Base-by-base conservation (phyloP, 1,284 basidiomycete species). In the Termitomyces sp. region DNA sequence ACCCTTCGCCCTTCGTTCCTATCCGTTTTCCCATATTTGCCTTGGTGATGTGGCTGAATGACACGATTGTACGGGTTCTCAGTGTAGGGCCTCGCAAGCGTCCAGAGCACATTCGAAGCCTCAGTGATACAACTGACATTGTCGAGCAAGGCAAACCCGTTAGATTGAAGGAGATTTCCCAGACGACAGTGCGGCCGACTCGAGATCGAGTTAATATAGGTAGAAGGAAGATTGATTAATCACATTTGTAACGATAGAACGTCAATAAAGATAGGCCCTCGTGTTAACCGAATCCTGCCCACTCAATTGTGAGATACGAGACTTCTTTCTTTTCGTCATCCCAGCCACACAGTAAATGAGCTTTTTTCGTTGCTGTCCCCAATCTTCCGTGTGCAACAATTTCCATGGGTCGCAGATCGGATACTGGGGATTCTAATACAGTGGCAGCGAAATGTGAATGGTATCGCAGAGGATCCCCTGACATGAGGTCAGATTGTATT, bases 311-410 rank as follows among this genome's bases (percentile, higher is more conserved):
- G 55, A 89, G 81, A 72, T 88, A 93, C 6, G 84, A 81, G 1
- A 86, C 88, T 59, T 77, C 68, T 39, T 80, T 75, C 62, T 75
- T 80, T 40, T 78, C 77, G 46, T 90, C 83, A 64, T 95, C 83
- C 87, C 89, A 96, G 38, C 85, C 83, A 62, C 93, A 97, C 5
- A 99, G 67, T 28, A 99, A 69, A 66, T 98, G 95, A 0, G 93
- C 86, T 72, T 99, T 99, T 68, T 98, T 99, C 3, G 97, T 98
- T 0, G 92, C 96, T 0, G 97, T 99, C 0, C 96, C 97, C 38
- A 99, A 72, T 30, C 97, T 80, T 4, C 97, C 97, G 66, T 93
- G 94, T 0, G 96, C 94, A 16, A 99, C 88, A 39, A 99, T 80
- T 65, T 97, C 93, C 80, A 94, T 89, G 2, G 94, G 93, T 37